Conservation (phyloP, 1,284 basidiomycete genomes). For the Pyrrhoderma noxium region DNA sequence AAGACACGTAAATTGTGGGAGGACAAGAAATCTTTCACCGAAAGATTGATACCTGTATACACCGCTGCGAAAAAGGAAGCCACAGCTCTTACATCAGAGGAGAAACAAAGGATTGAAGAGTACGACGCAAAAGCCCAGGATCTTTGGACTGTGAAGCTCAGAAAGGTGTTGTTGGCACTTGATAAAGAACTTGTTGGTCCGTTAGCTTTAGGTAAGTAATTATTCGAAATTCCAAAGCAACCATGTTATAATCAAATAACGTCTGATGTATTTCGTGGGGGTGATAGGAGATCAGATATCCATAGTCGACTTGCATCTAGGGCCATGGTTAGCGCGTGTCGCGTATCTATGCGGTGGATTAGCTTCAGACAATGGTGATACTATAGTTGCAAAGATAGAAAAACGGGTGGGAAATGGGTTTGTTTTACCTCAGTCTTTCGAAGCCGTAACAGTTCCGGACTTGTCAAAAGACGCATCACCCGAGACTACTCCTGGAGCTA, state of each 20-base stretch:
- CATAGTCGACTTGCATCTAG: slow-evolving; percentile 74
- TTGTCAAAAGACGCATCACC: slow-evolving; percentile 8
- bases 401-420: slow-evolving; percentile 41
- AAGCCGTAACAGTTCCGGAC: background rate
- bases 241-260: no score
- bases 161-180: slow-evolving; percentile 37
- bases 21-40: slow-evolving; percentile 42
- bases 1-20: slow-evolving; percentile 56
- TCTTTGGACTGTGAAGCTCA: slow-evolving; percentile 40
- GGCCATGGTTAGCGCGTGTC: slow-evolving; percentile 68
- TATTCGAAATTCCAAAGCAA: background rate
- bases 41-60: slow-evolving; percentile 40
- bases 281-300: slow-evolving; percentile 67
- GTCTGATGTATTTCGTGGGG: slow-evolving; percentile 6
- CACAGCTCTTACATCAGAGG: slow-evolving; percentile 30
- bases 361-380: slow-evolving; percentile 40
- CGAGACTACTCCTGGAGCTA: slow-evolving; percentile 19
- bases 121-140: slow-evolving; percentile 30
- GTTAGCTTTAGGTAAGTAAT: slow-evolving; percentile 54
- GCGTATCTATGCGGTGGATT: slow-evolving; percentile 50
- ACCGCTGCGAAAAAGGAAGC: slow-evolving; percentile 36
- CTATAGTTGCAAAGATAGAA: slow-evolving; percentile 44
- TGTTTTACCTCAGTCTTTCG: slow-evolving; percentile 37
- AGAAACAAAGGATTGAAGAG: slow-evolving; percentile 27
- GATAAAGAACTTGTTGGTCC: slow-evolving; percentile 65